Evolutionary conservation across 1,139 yeast species (phyloP).

Genomic region (Debaryomyces sp.): DNA sequence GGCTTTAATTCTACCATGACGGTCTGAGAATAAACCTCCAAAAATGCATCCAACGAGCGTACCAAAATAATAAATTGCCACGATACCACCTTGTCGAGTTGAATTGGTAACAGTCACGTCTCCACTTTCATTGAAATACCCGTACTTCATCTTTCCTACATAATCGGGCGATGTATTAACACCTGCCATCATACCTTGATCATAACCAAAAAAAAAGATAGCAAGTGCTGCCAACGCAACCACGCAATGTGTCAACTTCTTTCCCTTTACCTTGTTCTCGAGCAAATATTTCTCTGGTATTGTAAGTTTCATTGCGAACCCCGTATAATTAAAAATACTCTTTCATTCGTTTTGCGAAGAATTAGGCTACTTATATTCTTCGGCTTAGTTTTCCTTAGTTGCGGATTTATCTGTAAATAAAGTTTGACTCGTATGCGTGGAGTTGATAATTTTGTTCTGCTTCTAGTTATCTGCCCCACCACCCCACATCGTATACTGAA

Average conservation of each 20-base stretch:
- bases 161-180: slow-evolving; percentile 43
- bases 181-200: slow-evolving; percentile 75
- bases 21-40: slow-evolving; percentile 30
- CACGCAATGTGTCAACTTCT: slow-evolving; percentile 15
- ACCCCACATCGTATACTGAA: background rate
- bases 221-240: slow-evolving; percentile 20
- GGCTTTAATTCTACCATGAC: slow-evolving; percentile 28
- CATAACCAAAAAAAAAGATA: slow-evolving; percentile 57
- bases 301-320: background rate
- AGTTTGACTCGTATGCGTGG: background rate
- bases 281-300: slow-evolving; percentile 11
- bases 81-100: slow-evolving; percentile 43
- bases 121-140: slow-evolving; percentile 22
- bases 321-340: background rate
- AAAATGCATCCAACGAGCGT: slow-evolving; percentile 32
- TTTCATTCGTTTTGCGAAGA: background rate
- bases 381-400: background rate
- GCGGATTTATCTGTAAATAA: background rate
- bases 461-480: background rate
- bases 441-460: background rate
- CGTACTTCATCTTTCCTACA: slow-evolving; percentile 28
- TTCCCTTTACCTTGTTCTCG: slow-evolving; percentile 14
- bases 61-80: slow-evolving; percentile 38
- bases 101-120: slow-evolving; percentile 27
- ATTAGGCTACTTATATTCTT: background rate